Base-by-base conservation (phyloP, 768 basidiomycete species). In the Lactarius sp. region DNA sequence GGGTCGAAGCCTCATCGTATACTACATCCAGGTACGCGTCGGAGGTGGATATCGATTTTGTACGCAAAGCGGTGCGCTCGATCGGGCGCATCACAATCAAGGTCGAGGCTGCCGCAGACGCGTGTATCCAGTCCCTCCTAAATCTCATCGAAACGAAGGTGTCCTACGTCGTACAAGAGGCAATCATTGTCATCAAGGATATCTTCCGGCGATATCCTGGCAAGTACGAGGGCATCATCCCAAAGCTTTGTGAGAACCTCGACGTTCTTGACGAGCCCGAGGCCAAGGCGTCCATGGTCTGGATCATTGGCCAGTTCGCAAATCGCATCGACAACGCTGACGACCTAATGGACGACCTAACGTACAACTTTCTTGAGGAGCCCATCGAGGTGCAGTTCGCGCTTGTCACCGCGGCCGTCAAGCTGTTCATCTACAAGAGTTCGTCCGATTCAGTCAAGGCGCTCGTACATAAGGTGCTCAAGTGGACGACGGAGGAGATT, bases 11-110 rank as follows among this genome's bases (percentile, higher is more conserved):
- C 3, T 47, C 20, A 51, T 54, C 44, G 62, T 41, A 14, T 18
- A 54, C 56, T 51, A n/a, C 34, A 36, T 12, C 41, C 64, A 96
- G 94, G 70, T 99, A 99, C 76, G 97, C 97, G 2, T 92, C 95
- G 0, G 97, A 99, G 74, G 95, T 98, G 16, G 97, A 99, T 71
- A 81, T 99, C 66, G 97, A 99, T 75, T 98, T 98, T 71, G 95
- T 98, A 37, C 87, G 97, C 51, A 98, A 98, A 76, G 91, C 96
- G 9, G 97, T 99, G 33, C 86, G 97, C 36, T 97, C 96, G 3
- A 96, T 99, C 66, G 97, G 97, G 8, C 88, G 96, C 22, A 77
- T 98, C n/a, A 95, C 97, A 16, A 98, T 98, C 82, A 98, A 98
- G 76, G 92, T 99, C 59, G 84, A 92, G 69, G 78, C 82, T 13